Base-by-base conservation (phyloP, 768 basidiomycete species). In the Tylopilus rubrobrunneus region DNA sequence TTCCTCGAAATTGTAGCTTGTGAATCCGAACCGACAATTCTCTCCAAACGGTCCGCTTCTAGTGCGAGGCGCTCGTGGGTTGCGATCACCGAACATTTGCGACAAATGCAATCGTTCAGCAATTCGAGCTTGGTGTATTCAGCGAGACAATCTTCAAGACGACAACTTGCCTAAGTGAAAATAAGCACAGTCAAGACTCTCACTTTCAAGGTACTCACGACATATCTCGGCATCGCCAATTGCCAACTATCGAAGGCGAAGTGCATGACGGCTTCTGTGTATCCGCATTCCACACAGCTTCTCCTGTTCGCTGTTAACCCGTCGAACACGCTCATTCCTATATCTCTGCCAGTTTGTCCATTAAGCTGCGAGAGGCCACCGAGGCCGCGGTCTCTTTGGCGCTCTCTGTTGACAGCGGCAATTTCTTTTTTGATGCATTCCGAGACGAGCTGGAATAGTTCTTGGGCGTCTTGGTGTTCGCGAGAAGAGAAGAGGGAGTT, bases 381-480 rank as follows among this genome's bases (percentile, higher is more conserved):
- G 15, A 93, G 73, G 7, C 92, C 90, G 45, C 84, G 78, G 64
- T 92, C 85, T 40, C 84, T 76, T 42, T 77, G 74, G 3, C 81
- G 80, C 66, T 95, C 92, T 43, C 78, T 79, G 51, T 86, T 84
- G 1, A 97, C 80, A 2, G 85, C 80, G 2, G 73, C 66, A n/a
- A 85, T 78, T 68, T 98, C 96, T 56, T 85, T 86, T 71, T 92
- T 92, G 60, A 98, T 78, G 49, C 85, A 89, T 67, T 95, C 93
- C 1, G 93, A 88, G 9, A 98, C 75, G 31, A 98, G 84, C 61
- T 96, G 87, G 73, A 97, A 98, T n/a, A 98, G 79, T 67, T 98
- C 96, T 65, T 98, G 96, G 5, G 96, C 96, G 67, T 98, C 96
- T 73, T 98, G 96, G 67, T 98, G 96, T 67, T 97, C 93, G 12